Evolutionary conservation across 352 stramenopile species (phyloP).

Genomic region (Globisporangium irregulare): DNA sequence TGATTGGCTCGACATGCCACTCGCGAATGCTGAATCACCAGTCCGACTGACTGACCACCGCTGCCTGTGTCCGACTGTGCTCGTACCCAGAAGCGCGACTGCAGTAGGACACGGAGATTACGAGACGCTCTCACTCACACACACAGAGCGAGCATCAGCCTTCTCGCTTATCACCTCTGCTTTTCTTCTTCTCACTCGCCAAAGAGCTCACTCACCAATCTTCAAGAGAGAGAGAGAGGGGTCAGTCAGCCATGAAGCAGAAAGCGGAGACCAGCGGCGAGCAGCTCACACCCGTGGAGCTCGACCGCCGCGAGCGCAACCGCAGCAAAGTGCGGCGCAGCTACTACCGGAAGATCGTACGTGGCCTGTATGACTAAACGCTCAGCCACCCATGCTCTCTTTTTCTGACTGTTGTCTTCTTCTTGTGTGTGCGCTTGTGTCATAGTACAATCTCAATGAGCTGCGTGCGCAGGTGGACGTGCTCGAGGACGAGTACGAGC

Average conservation of each 20-base stretch:
- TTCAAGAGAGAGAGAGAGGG: background rate
- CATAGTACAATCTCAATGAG: slow-evolving; percentile 42
- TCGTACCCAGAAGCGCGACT: background rate
- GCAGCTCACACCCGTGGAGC: slow-evolving; percentile 30
- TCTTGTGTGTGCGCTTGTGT: background rate
- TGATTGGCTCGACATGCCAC: slow-evolving; percentile 3
- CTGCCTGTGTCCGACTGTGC: background rate
- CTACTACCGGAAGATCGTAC: slow-evolving; percentile 58
- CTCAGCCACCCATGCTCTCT: background rate
- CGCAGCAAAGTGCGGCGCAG: slow-evolving; percentile 48
- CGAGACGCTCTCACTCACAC: background rate
- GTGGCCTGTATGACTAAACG: slow-evolving; percentile 3
- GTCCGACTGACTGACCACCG: background rate
- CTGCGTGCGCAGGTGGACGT: slow-evolving; percentile 42
- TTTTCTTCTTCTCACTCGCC: background rate
- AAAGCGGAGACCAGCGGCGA: slow-evolving; percentile 9
- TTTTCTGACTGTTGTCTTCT: background rate
- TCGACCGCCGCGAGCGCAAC: slow-evolving; percentile 45
- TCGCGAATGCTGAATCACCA: background rate
- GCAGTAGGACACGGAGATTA: background rate
- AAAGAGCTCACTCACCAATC: background rate
- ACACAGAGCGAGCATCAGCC: background rate
- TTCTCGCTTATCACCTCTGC: background rate
- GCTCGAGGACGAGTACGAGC: slow-evolving; percentile 44
- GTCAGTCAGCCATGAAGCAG: slow-evolving; percentile 7